Evolutionary conservation across 371 early-diverging fungal species (phyloP), one percentile per base, ranked within the genome.

Genomic region (Rhizopus microsporus): DNA sequence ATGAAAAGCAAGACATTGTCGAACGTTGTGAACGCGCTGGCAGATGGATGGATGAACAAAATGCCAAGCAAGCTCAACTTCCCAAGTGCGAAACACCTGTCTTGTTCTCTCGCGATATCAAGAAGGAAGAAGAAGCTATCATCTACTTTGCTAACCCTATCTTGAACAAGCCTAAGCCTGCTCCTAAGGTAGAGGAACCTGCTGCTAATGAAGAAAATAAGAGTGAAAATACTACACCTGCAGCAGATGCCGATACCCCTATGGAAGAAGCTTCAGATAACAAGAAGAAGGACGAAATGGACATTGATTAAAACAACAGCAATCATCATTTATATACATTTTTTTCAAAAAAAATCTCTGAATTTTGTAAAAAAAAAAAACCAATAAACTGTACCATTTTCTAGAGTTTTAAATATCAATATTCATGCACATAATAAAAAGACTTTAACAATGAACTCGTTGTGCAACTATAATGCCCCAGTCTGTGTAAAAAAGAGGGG

Each of bases 121-220:
- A 76, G 73, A 82, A 81, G 72, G 89, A 93, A 78, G 85, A 85
- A 58, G 90, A 93, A 30, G 71, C 73, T 32, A 68, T 86, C 34
- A 50, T 60, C 47, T 60, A 56, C 71, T 83, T 83, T 64, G 88
- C 90, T 58, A 86, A 77, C 59, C 92, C 93, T 15, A 90, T 96
- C 70, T 75, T 96, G 74, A 88, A 80, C 81, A 90, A 90, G 74
- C 94, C 96, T 67, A 95, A 95, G 88, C 96, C 96, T 59, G 79
- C 81, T 56, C 77, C 82, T 51, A 82, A 84, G 67, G 76, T 72
- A 62, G 69, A 67, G 47, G 68, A 76, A 17, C 60, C 68, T 35
- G 56, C 73, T 37, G 56, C 72, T 51, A 34, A 59, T 29, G 43
- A 63, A 39, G 49, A 65, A 30, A 56, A 68, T 52, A 39, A 59